Conservation (phyloP, 164 flowering plant species). For the Annona cherimola region DNA sequence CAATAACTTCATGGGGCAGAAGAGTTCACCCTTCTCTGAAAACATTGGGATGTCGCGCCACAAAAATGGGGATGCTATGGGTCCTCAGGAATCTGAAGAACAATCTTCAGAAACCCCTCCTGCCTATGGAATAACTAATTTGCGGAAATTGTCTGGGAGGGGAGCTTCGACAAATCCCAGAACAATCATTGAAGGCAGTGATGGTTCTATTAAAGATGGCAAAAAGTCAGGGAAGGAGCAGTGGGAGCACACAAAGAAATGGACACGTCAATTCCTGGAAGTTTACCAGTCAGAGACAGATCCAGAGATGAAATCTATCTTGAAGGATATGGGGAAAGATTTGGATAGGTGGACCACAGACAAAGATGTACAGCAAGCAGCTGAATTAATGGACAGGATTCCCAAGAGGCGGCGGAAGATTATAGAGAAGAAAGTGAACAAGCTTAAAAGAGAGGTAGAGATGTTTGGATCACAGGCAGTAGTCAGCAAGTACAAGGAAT, state of each 20-base stretch:
- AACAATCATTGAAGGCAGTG: constrained; percentile 75
- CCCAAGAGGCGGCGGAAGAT: constrained; percentile 49
- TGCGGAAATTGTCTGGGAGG: constrained; percentile 11
- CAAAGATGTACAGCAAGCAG: constrained; percentile 72
- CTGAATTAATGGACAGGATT: constrained; percentile 54
- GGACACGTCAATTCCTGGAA: constrained; percentile 76
- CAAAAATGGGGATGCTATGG: constrained; percentile 20
- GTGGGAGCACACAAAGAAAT: constrained; percentile 97
- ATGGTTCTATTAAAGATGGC: constrained; percentile 70
- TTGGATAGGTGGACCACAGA: constrained; percentile 81
- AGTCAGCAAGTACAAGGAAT: constrained; percentile 82
- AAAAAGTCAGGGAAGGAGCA: constrained; percentile 82
- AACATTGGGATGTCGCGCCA: constrained; percentile 16
- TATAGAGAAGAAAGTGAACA: constrained; percentile 62
- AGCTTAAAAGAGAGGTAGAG: constrained; percentile 80
- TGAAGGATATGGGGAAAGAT: constrained; percentile 90
- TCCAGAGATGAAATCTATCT: constrained; percentile 72
- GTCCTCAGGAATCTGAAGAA: constrained; percentile 23
- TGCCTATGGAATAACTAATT: constrained; percentile 16
- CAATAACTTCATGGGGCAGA: constrained; percentile 31
- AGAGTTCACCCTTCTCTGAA: constrained; percentile 27
- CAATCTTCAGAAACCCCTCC: constrained; percentile 6
- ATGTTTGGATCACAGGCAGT: constrained; percentile 92
- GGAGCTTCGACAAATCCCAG: constrained; percentile 34
- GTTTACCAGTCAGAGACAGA: constrained; percentile 77